phyloP scores from a whole-genome alignment of 805 yeast species.

The Barnettozyma wickerhamii region DNA sequence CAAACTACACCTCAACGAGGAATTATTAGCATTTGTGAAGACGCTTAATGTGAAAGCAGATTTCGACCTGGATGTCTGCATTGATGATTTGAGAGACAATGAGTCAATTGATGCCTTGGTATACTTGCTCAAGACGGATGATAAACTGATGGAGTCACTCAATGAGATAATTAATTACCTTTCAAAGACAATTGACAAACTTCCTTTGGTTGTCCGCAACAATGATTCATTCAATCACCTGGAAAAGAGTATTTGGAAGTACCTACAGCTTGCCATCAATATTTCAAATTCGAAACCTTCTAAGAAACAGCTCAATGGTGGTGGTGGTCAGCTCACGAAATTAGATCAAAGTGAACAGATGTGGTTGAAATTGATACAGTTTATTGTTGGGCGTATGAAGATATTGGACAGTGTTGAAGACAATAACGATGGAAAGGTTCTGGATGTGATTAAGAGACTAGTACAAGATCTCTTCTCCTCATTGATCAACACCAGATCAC shows the following conservation, averaged over 20 bases:
- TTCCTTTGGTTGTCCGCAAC: slow-evolving; percentile 13
- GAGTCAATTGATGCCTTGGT: slow-evolving; percentile 25
- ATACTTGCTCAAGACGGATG: slow-evolving; percentile 12
- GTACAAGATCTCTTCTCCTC: slow-evolving; percentile 40
- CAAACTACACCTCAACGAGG: slow-evolving; percentile 12
- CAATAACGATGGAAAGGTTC: slow-evolving; percentile 10
- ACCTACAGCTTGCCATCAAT: slow-evolving; percentile 30
- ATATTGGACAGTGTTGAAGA: slow-evolving; percentile 20
- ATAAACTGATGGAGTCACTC: slow-evolving; percentile 21
- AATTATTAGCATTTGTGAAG: slow-evolving; percentile 18
- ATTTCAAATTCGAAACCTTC: slow-evolving; percentile 24
- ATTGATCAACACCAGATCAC: slow-evolving; percentile 31
- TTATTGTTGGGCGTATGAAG: slow-evolving; percentile 33
- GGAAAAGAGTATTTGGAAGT: slow-evolving; percentile 33
- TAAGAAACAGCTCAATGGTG: slow-evolving; percentile 3
- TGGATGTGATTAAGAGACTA: slow-evolving; percentile 34
- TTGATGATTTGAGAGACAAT: slow-evolving; percentile 19
- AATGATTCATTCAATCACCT: slow-evolving; percentile 10
- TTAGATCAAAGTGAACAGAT: slow-evolving; percentile 31
- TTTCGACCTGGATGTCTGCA: slow-evolving; percentile 21
- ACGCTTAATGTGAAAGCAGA: slow-evolving; percentile 18
- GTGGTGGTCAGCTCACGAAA: not conserved
- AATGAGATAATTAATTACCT: slow-evolving; percentile 17
- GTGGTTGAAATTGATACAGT: slow-evolving; percentile 37
- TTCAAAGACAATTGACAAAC: slow-evolving; percentile 11